These are phyloP conservation scores for Hypoxylon fuscum DNA, from an alignment of 495 filamentous ascomycete genomes.

Conservation along the genomic window DNA sequence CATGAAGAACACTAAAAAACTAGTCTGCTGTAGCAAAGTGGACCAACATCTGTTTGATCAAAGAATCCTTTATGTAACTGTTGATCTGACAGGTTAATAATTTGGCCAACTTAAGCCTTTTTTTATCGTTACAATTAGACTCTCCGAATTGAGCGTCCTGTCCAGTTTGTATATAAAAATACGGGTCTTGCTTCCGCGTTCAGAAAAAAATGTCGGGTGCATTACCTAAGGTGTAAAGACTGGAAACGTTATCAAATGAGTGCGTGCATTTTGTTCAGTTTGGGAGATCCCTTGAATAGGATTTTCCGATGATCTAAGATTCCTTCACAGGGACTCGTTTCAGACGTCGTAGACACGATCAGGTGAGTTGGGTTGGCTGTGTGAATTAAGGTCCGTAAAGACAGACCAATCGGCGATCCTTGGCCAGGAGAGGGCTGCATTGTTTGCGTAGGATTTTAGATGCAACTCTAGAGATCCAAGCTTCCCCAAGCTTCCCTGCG, in stretches of 20 bases:
- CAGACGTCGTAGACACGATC: slow-evolving; percentile 31
- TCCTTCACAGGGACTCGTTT: slow-evolving; percentile 36
- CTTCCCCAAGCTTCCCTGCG: slow-evolving; percentile 23
- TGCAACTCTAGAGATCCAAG: slow-evolving; percentile 36
- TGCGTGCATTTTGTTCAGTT: slow-evolving; percentile 1
- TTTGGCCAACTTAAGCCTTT: background rate
- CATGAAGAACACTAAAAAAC: slow-evolving; percentile 12
- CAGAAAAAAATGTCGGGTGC: slow-evolving; percentile 15
- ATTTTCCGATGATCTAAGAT: slow-evolving; percentile 38
- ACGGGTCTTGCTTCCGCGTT: slow-evolving; percentile 17
- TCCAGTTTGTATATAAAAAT: slow-evolving; percentile 5
- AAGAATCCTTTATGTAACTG: slow-evolving; percentile 8
- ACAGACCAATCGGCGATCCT: slow-evolving; percentile 34
- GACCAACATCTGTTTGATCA: slow-evolving; percentile 4
- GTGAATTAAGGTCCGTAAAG: slow-evolving; percentile 30
- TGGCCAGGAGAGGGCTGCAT: slow-evolving; percentile 14
- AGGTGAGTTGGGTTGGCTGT: slow-evolving; percentile 35
- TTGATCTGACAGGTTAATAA: background rate
- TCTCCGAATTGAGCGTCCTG: too few relatives aligned
- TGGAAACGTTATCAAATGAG: background rate
- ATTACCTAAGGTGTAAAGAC: slow-evolving; percentile 13
- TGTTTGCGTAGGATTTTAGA: slow-evolving; percentile 27
- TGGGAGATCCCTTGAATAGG: slow-evolving; percentile 17
- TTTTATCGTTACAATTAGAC: background rate
- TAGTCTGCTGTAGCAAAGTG: slow-evolving; percentile 18